phyloP scores from a whole-genome alignment of 352 stramenopile species.

The Phytopythium boreale region DNA sequence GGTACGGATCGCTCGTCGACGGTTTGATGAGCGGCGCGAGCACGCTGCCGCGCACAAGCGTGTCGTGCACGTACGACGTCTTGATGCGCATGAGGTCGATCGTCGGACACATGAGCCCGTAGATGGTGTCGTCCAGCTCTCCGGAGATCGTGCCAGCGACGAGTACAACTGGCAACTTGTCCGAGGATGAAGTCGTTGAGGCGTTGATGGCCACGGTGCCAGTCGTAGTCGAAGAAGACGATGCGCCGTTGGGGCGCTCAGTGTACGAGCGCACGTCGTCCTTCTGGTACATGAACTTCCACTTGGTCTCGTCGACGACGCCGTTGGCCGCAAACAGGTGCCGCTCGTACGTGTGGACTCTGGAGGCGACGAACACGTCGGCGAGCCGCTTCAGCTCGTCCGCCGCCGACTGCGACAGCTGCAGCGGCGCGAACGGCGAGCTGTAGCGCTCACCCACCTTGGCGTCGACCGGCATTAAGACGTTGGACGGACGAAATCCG shows the following conservation, averaged over 20 bases:
- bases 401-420: slow-evolving; percentile 17
- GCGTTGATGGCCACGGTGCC: background rate
- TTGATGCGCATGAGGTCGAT: slow-evolving; percentile 35
- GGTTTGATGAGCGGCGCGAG: slow-evolving; percentile 30
- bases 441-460: slow-evolving; percentile 17
- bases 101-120: slow-evolving; percentile 25
- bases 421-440: slow-evolving; percentile 33
- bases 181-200: background rate
- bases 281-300: slow-evolving; percentile 27
- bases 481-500: background rate
- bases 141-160: slow-evolving; percentile 27
- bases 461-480: slow-evolving; percentile 1
- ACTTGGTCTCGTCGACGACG: slow-evolving; percentile 24
- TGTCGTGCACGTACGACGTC: slow-evolving; percentile 41
- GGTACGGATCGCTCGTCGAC: slow-evolving; percentile 30
- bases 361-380: slow-evolving; percentile 22
- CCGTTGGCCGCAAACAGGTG: slow-evolving; percentile 25
- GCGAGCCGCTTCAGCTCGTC: slow-evolving; percentile 20
- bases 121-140: slow-evolving; percentile 38
- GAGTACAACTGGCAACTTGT: slow-evolving; percentile 26
- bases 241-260: slow-evolving; percentile 10
- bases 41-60: slow-evolving; percentile 38
- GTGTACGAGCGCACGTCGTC: slow-evolving; percentile 22
- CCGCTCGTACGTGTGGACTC: slow-evolving; percentile 26
- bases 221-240: slow-evolving; percentile 11